phyloP scores from a whole-genome alignment of 1,284 basidiomycete species.

The Pascua guehoae region DNA sequence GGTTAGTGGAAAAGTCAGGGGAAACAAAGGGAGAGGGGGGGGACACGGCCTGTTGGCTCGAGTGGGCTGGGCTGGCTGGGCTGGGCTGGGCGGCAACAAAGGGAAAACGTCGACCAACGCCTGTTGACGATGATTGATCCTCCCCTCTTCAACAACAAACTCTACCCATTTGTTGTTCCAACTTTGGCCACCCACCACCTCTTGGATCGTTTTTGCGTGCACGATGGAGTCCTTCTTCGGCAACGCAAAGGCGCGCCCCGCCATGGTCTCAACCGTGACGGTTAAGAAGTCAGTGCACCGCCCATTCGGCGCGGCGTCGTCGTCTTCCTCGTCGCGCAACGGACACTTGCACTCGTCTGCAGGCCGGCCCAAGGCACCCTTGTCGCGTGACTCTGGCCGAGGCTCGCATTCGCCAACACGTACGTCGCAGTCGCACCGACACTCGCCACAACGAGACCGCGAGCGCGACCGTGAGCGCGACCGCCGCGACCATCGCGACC shows the following conservation, averaged over 20 bases:
- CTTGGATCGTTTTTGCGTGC: no score
- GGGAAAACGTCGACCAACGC: no score
- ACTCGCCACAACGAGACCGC: not conserved
- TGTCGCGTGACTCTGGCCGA: constrained; percentile 9
- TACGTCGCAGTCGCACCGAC: not conserved
- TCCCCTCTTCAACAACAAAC: no score
- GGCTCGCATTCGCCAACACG: not conserved
- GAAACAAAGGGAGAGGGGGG: no score
- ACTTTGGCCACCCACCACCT: no score
- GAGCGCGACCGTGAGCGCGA: no score
- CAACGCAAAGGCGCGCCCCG: constrained; percentile 14
- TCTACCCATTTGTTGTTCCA: no score
- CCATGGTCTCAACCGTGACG: constrained; percentile 22
- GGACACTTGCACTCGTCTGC: constrained; percentile 5
- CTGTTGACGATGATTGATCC: no score
- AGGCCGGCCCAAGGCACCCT: constrained; percentile 14
- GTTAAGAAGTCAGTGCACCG: constrained; percentile 20
- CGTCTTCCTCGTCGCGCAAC: not conserved
- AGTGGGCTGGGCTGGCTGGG: no score
- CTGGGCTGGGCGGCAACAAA: no score
- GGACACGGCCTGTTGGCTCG: no score
- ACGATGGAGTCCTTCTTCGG: constrained; percentile 35
- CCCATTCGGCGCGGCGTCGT: not conserved
- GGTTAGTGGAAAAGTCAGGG: no score
- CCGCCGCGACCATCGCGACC: not conserved